phyloP scores from a whole-genome alignment of 164 flowering plant genomes.

The Liriodendron chinense region DNA sequence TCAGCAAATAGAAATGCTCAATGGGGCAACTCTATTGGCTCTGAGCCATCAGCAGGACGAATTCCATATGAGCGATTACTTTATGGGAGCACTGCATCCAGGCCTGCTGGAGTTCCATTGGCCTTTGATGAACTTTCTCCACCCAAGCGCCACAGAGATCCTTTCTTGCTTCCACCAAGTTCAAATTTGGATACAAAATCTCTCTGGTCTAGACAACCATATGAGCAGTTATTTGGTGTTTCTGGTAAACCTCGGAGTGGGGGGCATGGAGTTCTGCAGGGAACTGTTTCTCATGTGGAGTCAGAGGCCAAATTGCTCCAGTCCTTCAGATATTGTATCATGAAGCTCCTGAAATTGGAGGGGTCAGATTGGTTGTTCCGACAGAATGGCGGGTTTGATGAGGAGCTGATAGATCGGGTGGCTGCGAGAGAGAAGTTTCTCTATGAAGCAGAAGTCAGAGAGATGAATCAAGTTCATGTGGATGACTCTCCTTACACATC shows the following conservation, averaged over 20 bases:
- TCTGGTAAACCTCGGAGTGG: slow-evolving; percentile 37
- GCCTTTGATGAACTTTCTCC: slow-evolving; percentile 63
- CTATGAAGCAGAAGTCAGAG: slow-evolving; percentile 64
- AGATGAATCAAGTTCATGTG: slow-evolving; percentile 26
- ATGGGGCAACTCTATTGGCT: slow-evolving; percentile 48
- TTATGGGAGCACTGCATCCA: slow-evolving; percentile 33
- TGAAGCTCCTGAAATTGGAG: slow-evolving; percentile 76
- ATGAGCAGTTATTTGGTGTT: slow-evolving; percentile 80
- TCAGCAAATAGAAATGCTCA: slow-evolving; percentile 37
- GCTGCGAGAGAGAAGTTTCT: slow-evolving; percentile 78
- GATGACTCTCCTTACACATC: slow-evolving; percentile 38
- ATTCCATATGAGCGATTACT: slow-evolving; percentile 33
- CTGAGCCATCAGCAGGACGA: slow-evolving; percentile 40
- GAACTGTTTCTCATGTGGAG: slow-evolving; percentile 36
- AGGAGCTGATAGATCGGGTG: slow-evolving; percentile 81
- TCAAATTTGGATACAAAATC: slow-evolving; percentile 49
- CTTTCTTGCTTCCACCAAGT: slow-evolving; percentile 37
- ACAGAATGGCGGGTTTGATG: slow-evolving; percentile 83
- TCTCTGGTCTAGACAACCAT: slow-evolving; percentile 87
- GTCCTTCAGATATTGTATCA: slow-evolving; percentile 65
- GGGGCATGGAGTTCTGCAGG: slow-evolving; percentile 22
- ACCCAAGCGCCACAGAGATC: slow-evolving; percentile 48
- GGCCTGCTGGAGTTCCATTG: slow-evolving; percentile 40
- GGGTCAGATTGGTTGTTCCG: slow-evolving; percentile 93
- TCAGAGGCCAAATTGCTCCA: slow-evolving; percentile 71